phyloP scores from a whole-genome alignment of 768 basidiomycete genomes.

The Leccinellum albellum region DNA sequence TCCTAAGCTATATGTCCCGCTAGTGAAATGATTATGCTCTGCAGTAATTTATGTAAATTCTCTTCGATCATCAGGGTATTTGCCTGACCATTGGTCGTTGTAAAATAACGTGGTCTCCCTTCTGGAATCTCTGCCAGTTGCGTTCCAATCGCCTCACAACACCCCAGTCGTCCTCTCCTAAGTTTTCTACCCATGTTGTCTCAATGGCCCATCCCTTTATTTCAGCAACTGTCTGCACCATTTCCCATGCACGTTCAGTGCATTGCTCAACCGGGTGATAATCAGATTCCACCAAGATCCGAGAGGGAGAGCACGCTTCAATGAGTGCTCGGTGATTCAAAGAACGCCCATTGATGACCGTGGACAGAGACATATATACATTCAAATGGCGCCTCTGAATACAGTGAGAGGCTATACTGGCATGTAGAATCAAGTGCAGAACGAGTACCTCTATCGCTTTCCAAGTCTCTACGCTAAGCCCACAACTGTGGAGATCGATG shows the following conservation, averaged over 20 bases:
- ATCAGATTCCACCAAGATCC: constrained; percentile 87
- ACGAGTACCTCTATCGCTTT: constrained; percentile 61
- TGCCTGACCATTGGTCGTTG: background rate
- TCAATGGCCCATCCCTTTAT: constrained; percentile 80
- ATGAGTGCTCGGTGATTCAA: constrained; percentile 62
- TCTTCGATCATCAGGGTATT: background rate
- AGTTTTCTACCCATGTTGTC: constrained; percentile 44
- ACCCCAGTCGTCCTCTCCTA: constrained; percentile 47
- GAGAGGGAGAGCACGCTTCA: constrained; percentile 52
- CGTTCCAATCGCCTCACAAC: constrained; percentile 60
- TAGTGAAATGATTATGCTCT: constrained; percentile 13
- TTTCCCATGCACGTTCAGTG: constrained; percentile 68
- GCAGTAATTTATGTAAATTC: constrained; percentile 1
- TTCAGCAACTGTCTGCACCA: constrained; percentile 65
- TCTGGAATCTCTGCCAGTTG: constrained; percentile 67
- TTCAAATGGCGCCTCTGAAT: constrained; percentile 67
- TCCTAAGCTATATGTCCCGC: constrained; percentile 47
- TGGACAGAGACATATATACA: constrained; percentile 84
- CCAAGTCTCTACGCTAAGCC: constrained; percentile 76
- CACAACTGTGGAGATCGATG: constrained; percentile 89
- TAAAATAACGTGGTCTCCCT: constrained; percentile 39
- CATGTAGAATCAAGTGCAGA: background rate
- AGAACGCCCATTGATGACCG: constrained; percentile 76
- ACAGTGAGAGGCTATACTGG: constrained; percentile 9
- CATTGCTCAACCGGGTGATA: constrained; percentile 62